These are phyloP conservation scores for Coleophoma eucalyptorum DNA, from an alignment of 2,329 filamentous ascomycete genomes.

Conservation along the genomic window DNA sequence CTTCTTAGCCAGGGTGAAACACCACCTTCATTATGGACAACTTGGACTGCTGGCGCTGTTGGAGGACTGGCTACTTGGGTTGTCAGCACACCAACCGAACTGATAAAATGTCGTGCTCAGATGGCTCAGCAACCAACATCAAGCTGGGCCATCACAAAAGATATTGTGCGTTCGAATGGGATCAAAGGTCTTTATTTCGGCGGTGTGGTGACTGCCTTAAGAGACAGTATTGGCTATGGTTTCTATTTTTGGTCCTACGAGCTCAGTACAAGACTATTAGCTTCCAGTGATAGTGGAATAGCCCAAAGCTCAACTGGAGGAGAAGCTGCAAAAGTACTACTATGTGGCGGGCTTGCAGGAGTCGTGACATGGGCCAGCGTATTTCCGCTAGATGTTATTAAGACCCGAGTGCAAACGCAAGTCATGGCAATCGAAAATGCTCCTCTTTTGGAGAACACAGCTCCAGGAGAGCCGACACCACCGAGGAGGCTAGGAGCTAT, in stretches of 20 bases:
- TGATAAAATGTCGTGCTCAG: constrained; percentile 87
- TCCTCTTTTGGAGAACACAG: constrained; percentile 26
- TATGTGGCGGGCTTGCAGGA: constrained; percentile 85
- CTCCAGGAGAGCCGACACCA: constrained; percentile 14
- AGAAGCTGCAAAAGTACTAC: constrained; percentile 59
- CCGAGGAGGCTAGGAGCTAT: constrained; percentile 46
- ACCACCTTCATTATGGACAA: constrained; percentile 55
- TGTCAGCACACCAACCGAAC: constrained; percentile 83
- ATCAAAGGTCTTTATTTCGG: constrained; percentile 75
- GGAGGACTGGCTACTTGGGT: constrained; percentile 84
- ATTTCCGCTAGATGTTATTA: constrained; percentile 88
- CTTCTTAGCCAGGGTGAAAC: constrained; percentile 43
- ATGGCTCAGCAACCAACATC: constrained; percentile 34
- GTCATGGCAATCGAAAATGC: constrained; percentile 23
- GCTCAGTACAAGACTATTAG: constrained; percentile 59
- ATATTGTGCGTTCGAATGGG: constrained; percentile 55
- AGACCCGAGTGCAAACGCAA: constrained; percentile 87
- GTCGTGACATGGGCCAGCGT: constrained; percentile 86
- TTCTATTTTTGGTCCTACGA: constrained; percentile 98
- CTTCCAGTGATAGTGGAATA: constrained; percentile 4
- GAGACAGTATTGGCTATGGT: constrained; percentile 90
- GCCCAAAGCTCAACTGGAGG: constrained; percentile 32
- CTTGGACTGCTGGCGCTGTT: constrained; percentile 75
- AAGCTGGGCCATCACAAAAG: constrained; percentile 55
- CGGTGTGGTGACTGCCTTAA: constrained; percentile 73